Conservation (phyloP, 2,329 filamentous ascomycete genomes). For the Colletotrichum navitas region DNA sequence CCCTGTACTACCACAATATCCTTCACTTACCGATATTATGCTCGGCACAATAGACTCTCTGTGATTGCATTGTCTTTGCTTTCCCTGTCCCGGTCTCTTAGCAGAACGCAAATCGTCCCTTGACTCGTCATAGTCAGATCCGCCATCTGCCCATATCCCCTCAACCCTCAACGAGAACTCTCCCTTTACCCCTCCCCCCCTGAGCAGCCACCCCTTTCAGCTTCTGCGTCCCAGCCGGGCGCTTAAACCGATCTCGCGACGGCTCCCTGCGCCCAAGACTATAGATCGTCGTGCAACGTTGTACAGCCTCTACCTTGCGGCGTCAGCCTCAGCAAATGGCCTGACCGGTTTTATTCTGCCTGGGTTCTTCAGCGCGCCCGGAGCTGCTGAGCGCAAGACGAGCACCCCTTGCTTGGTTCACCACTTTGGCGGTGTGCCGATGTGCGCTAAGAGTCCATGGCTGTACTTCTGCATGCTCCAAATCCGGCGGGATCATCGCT, state of each 20-base stretch:
- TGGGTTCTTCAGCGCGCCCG: background rate
- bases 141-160: slow-evolving; percentile 23
- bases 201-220: background rate
- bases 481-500: slow-evolving; percentile 38
- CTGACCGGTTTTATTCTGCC: background rate
- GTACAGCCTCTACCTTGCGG: slow-evolving; percentile 22
- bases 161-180: background rate
- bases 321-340: slow-evolving; percentile 17
- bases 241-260: slow-evolving; percentile 37
- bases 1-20: slow-evolving; percentile 13
- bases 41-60: slow-evolving; percentile 5
- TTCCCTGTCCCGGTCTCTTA: slow-evolving; percentile 12
- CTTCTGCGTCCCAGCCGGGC: slow-evolving; percentile 22
- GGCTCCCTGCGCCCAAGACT: slow-evolving; percentile 35
- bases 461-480: slow-evolving; percentile 24
- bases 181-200: background rate
- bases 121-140: slow-evolving; percentile 17
- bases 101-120: slow-evolving; percentile 21
- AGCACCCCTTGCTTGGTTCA: slow-evolving; percentile 7
- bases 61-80: slow-evolving; percentile 20
- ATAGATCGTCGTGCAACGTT: slow-evolving; percentile 37
- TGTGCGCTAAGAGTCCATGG: slow-evolving; percentile 13
- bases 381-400: slow-evolving; percentile 5
- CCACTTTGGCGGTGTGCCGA: slow-evolving; percentile 17
- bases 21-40: slow-evolving; percentile 14